Base-by-base conservation (phyloP, 208 protist genomes). In the Histomonas meleagridis region DNA sequence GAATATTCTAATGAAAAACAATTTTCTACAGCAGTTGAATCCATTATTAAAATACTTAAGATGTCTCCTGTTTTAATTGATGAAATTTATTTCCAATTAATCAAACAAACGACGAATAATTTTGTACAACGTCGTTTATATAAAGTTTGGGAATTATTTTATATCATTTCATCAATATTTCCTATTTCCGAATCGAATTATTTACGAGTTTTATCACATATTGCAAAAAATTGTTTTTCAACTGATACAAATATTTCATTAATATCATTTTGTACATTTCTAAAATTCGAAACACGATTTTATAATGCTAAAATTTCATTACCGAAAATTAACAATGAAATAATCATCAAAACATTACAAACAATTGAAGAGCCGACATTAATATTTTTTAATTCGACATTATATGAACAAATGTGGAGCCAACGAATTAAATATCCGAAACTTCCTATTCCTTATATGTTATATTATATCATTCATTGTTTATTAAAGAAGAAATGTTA, bases 91-190 rank as follows among this genome's bases (percentile, higher is more conserved):
- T 86, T 86, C 46, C 76, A 86, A 46, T 16, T 86, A 3, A 55
- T 86, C 46, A 86, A 86, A 26, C 76, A 86, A 35, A 86, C 76
- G 55, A 55, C 32, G 5, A 46, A 49, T 23, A 86, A 86, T 86
- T 46, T 46, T 32, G 55, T 57, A 14, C 46, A 86, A 32, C 26
- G 38, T 55, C 55, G 76, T 48, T n/a, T 51, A 14, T 14, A 43
- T 21, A 86, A 86, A 46, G 55, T 46, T 12, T 86, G 76, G 76
- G 21, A 86, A 55, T 9, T 86, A 38, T 86, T 86, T 32, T 32
- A 55, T 10, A 16, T 86, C 9, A 32, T 55, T 49, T 26, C 76
- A n/a, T 32, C 76, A 38, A 1, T 86, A 5, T 86, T 86, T 55
- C 43, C 76, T 21, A 55, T 46, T 57, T 38, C 14, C 4, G 9